These are phyloP conservation scores for Agastache rugosa DNA, from an alignment of 257 asterid species.

Conservation along the genomic window DNA sequence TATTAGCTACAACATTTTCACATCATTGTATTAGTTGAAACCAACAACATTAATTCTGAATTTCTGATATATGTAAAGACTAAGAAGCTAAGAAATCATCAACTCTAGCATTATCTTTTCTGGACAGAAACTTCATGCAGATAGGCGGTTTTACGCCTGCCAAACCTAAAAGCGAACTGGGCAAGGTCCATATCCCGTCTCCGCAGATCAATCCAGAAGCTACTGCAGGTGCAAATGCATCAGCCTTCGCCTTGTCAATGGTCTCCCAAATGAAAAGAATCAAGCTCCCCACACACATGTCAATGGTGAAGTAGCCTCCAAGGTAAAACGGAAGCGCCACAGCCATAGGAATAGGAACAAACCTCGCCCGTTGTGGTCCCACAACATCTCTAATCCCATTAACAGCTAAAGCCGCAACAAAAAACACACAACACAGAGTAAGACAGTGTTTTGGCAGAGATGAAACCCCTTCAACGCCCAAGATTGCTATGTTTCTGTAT, in stretches of 20 bases:
- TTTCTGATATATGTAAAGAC: background rate
- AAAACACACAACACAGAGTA: slow-evolving; percentile 68
- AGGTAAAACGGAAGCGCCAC: slow-evolving; percentile 90
- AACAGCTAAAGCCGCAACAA: slow-evolving; percentile 59
- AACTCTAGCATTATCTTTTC: slow-evolving; percentile 44
- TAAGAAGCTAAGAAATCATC: slow-evolving; percentile 50
- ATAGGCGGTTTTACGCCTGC: slow-evolving; percentile 75
- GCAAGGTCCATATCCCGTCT: slow-evolving; percentile 88
- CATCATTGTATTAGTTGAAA: no score
- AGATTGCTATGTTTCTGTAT: slow-evolving; percentile 72
- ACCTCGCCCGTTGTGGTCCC: slow-evolving; percentile 61
- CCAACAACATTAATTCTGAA: background rate
- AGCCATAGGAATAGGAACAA: slow-evolving; percentile 87
- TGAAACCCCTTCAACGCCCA: slow-evolving; percentile 76
- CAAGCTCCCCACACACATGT: slow-evolving; percentile 84
- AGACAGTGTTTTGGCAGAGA: slow-evolving; percentile 77
- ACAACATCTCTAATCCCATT: slow-evolving; percentile 61
- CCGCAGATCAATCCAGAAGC: slow-evolving; percentile 94
- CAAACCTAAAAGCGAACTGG: slow-evolving; percentile 68
- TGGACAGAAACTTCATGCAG: slow-evolving; percentile 83
- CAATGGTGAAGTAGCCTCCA: slow-evolving; percentile 76
- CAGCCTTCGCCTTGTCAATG: slow-evolving; percentile 73
- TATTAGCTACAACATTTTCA: no score
- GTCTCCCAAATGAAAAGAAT: slow-evolving; percentile 70
- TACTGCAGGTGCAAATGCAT: slow-evolving; percentile 83